Base-by-base conservation (phyloP, 225 moss, liverwort and hornwort genomes). In the Sphagnum contortum region DNA sequence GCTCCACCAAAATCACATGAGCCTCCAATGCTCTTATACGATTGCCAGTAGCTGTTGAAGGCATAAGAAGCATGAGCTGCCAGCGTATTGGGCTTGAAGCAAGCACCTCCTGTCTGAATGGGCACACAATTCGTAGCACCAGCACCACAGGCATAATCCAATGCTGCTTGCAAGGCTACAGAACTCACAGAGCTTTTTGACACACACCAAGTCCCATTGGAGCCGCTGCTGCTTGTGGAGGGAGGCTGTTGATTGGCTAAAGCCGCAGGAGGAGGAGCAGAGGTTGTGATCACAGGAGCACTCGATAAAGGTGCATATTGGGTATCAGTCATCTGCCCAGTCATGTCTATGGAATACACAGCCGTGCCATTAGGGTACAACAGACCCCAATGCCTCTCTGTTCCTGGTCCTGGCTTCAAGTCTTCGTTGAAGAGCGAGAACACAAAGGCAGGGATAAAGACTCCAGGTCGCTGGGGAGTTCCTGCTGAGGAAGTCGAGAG, bases 1-100 rank as follows among this genome's bases (percentile, higher is more conserved):
- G 81, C 85, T 13, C 85, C 85, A 9, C 72, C 73, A 56, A 85
- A 85, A 66, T 72, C 78, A 70, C 85, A 85, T 0, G 81, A 81
- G 5, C 85, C 82, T 3, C 82, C 82, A 14, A 71, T 72, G 44
- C 47, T 69, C 52, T 85, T 82, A 0, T 64, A 4, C 62, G 62
- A 70, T 65, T 85, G 85, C 10, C 71, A 85, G 60, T 85, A 82
- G 61, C 82, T 85, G 63, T 85, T 85, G 59, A 82, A 82, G 1
- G 82, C 85, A 4, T 79, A 85, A 0, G 76, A 76, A 6, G 82
- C 70, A 45, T 85, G 85, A 8, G 74, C 63, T 6, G 65, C 76
- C 3, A 82, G 3, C 0, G 79, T 82, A 2, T 85, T 79, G 2
- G 85, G 85, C 9, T 48, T 69, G 69, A 73, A 85, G 62, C 84